Conservation (phyloP, 1,284 basidiomycete species). For the Ceratobasidium sp. region DNA sequence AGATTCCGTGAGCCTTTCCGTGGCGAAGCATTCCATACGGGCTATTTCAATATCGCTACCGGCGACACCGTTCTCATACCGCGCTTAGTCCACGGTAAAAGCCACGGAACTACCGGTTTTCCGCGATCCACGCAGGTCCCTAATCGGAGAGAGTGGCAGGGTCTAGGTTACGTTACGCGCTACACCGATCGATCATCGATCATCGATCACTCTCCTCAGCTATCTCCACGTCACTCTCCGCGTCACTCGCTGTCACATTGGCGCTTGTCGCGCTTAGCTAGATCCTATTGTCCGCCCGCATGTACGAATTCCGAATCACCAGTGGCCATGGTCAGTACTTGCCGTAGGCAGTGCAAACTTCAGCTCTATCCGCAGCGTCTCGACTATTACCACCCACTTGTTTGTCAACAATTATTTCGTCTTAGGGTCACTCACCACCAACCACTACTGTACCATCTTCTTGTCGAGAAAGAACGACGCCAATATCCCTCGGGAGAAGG, state of each 20-base stretch:
- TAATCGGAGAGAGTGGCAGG: no score
- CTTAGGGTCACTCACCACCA: slow-evolving; percentile 88
- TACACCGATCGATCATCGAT: no score
- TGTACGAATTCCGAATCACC: slow-evolving; percentile 93
- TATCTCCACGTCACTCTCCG: slow-evolving; percentile 59
- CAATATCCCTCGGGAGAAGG: no score
- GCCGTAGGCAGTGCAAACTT: slow-evolving; percentile 89
- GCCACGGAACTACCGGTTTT: no score
- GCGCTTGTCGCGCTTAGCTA: slow-evolving; percentile 83
- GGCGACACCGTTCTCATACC: no score
- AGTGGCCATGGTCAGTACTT: slow-evolving; percentile 87
- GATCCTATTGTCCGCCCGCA: slow-evolving; percentile 92
- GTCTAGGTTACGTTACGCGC: background rate
- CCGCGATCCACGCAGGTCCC: no score
- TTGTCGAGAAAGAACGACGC: slow-evolving; percentile 92
- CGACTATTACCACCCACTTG: slow-evolving; percentile 92
- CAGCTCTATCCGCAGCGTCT: slow-evolving; percentile 83
- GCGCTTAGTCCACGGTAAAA: no score
- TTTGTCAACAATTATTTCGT: slow-evolving; percentile 88
- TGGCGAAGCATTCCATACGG: no score
- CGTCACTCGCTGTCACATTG: slow-evolving; percentile 89
- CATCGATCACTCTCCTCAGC: no score
- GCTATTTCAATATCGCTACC: no score
- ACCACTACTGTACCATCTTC: slow-evolving; percentile 98
- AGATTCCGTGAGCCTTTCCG: no score